Conservation (phyloP, 177 flowering plant genomes). For the Vitis hybrid region DNA sequence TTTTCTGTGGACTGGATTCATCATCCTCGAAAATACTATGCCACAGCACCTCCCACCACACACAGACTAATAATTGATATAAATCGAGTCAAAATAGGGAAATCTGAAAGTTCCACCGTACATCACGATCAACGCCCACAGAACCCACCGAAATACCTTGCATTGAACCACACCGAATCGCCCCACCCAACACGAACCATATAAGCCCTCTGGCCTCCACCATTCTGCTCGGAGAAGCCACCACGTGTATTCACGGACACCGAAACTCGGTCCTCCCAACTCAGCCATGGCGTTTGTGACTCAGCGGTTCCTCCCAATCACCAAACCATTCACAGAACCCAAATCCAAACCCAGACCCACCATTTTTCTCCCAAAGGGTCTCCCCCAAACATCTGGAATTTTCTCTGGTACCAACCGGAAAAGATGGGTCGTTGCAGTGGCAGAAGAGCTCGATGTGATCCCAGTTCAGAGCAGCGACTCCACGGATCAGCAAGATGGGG, state of each 20-base stretch:
- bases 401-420: constrained; percentile 20
- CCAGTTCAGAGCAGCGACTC: constrained; percentile 60
- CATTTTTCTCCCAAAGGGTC: constrained; percentile 4
- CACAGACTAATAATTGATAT: no score
- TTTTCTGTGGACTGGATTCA: no score
- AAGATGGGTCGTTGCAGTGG: constrained; percentile 5
- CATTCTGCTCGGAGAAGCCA: constrained; percentile 9
- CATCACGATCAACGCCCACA: constrained; percentile 12
- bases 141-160: neutral
- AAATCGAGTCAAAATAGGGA: neutral
- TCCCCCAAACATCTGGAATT: constrained; percentile 8
- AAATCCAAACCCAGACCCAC: constrained; percentile 8
- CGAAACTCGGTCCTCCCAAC: constrained; percentile 11
- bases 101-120: constrained; percentile 32
- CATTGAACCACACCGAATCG: neutral
- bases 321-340: constrained; percentile 18
- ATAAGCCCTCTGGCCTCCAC: neutral
- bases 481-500: constrained; percentile 55
- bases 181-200: neutral
- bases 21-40: no score
- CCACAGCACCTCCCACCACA: no score
- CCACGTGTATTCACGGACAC: neutral
- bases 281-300: constrained; percentile 30
- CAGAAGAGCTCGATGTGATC: constrained; percentile 57
- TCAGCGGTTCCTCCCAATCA: constrained; percentile 24